Base-by-base conservation (phyloP, 768 basidiomycete genomes). In the Baorangia bicolor region DNA sequence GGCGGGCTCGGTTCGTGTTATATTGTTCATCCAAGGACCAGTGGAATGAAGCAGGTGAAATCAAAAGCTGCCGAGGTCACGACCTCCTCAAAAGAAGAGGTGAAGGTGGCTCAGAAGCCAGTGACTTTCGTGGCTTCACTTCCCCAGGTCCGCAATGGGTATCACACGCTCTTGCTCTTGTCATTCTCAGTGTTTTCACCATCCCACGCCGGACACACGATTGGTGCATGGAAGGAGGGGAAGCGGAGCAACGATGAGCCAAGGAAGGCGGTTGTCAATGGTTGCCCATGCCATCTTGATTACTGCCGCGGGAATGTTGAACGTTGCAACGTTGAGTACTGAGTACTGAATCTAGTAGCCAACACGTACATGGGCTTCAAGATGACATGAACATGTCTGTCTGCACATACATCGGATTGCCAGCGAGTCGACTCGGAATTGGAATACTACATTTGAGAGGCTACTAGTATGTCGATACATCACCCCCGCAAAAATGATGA, bases 121-220 rank as follows among this genome's bases (percentile, higher is more conserved):
- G 85, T 85, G 58, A 55, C 65, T 21, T 60, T 68, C 13, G 55
- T 67, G 46, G 56, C 64, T 30, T 63, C 71, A 13, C 74, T 74
- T 38, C 21, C 64, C 18, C 67, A 73, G 39, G 67, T 66, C 37
- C 69, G n/a, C n/a, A n/a, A 70, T 58, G 51, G 95, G 92, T n/a
- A n/a, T n/a, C n/a, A n/a, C n/a, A n/a, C 28, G 92, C 88, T 51
- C 78, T 98, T 61, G 94, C 93, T 38, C 88, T 90, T 27, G 92
- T 89, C 40, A 95, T 98, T 63, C 74, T 96, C 52, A 88, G 85
- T 25, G 86, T 97, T 14, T 98, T 98, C 72, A 85, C 92, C 11
- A 82, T 92, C 60, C 90, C 88, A 25, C 82, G 87, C 56, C 68
- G 90, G 56, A 80, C 83, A 9, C 70, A 68, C 47, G 63, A 66